phyloP scores from a whole-genome alignment of 225 moss, liverwort and hornwort genomes.

The Antitrichia curtipendula region DNA sequence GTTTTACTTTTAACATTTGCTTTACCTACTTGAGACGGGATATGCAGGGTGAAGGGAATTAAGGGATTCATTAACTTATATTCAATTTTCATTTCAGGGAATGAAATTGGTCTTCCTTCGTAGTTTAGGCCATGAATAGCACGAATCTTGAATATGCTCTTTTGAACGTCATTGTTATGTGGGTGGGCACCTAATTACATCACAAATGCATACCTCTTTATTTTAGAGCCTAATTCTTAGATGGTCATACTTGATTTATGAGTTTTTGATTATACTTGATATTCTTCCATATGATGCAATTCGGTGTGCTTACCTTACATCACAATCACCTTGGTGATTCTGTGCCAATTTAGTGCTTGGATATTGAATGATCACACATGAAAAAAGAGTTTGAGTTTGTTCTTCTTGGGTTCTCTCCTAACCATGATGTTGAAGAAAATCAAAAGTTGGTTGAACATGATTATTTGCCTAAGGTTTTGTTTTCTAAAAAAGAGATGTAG shows the following conservation, averaged over 20 bases:
- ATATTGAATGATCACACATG: background rate
- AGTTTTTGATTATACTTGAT: background rate
- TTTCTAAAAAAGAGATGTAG: background rate
- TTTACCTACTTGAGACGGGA: background rate
- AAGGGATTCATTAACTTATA: background rate
- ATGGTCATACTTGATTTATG: background rate
- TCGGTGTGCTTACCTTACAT: background rate
- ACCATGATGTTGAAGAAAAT: background rate
- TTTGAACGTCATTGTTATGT: background rate
- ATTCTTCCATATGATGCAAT: background rate
- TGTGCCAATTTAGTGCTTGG: background rate
- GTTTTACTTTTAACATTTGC: background rate
- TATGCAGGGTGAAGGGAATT: too few relatives aligned
- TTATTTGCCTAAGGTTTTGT: fast-evolving
- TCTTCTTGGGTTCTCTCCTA: background rate
- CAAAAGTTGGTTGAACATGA: fast-evolving
- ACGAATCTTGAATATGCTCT: background rate
- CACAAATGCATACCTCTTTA: background rate
- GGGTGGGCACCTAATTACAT: background rate
- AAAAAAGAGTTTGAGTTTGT: background rate
- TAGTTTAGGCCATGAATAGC: too few relatives aligned
- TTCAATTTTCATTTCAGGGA: background rate
- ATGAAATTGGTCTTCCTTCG: background rate
- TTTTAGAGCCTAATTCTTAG: background rate
- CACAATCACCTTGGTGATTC: background rate